A percentile compares a stretch with the other conserved stretches of the same genome.
phyloP scores from a whole-genome alignment of 169 alveolate species.

The Eimeria sp. region DNA sequence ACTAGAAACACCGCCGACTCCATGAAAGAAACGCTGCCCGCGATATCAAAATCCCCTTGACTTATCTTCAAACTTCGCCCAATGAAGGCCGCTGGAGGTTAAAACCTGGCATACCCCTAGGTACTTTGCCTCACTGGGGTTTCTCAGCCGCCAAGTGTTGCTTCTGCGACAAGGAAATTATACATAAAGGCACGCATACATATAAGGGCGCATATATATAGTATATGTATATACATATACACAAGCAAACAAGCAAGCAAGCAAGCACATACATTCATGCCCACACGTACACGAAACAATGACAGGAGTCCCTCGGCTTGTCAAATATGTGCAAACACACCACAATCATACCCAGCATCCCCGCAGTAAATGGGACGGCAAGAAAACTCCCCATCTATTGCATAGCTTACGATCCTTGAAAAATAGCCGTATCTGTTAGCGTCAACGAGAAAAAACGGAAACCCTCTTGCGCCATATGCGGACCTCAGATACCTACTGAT shows the following conservation, averaged over 20 bases:
- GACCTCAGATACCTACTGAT: neutral
- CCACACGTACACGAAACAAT: no score
- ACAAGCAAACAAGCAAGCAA: no score
- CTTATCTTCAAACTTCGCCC: neutral
- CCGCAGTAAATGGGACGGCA: neutral
- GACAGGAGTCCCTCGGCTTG: neutral
- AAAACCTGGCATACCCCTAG: neutral
- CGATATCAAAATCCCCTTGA: neutral
- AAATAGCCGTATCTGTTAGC: neutral
- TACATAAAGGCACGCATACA: neutral
- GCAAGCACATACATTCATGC: no score
- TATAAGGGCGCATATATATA: neutral
- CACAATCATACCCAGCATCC: neutral
- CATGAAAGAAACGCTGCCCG: slow-evolving; percentile 8
- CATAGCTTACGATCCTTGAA: neutral
- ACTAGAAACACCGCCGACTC: neutral
- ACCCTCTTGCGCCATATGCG: slow-evolving; percentile 17
- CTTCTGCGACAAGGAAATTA: neutral
- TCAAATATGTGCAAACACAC: neutral
- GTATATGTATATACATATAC: no score
- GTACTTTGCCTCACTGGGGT: neutral
- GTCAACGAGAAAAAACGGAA: slow-evolving; percentile 40
- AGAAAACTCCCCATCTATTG: neutral
- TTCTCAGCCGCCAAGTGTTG: neutral
- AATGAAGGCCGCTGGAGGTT: neutral